A percentile compares a stretch with the other conserved stretches of the same genome.
Conservation (phyloP, 306 rosid genomes). For the Heteromeles arbutifolia region DNA sequence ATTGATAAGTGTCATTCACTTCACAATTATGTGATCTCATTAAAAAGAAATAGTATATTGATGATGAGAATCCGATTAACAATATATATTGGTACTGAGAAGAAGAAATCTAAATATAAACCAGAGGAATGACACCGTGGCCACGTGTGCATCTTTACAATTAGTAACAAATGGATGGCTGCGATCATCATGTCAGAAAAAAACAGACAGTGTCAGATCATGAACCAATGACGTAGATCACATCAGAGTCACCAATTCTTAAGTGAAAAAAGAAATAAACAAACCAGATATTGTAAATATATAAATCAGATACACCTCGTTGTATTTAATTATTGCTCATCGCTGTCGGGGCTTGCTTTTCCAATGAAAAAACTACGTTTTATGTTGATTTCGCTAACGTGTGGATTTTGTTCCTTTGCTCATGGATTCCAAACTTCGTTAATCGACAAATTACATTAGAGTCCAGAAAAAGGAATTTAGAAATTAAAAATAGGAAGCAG, state of each 20-base stretch:
- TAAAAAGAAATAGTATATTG: not conserved
- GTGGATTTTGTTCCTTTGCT: not conserved
- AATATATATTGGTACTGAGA: not conserved
- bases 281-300: not conserved
- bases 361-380: not conserved
- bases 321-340: constrained; percentile 14
- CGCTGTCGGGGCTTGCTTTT: constrained; percentile 16
- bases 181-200: not conserved
- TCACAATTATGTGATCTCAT: not conserved
- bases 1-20: no score
- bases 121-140: constrained; percentile 31
- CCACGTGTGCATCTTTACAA: constrained; percentile 31
- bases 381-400: not conserved
- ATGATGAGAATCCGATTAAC: not conserved
- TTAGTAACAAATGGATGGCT: constrained; percentile 10
- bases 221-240: constrained; percentile 28
- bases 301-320: constrained; percentile 12
- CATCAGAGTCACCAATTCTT: constrained; percentile 7
- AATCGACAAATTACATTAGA: not conserved
- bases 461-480: not conserved
- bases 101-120: constrained; percentile 8
- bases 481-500: not conserved
- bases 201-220: not conserved
- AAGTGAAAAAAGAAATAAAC: not conserved
- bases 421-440: not conserved